Evolutionary conservation across 106 monocot species (phyloP), one percentile per base, ranked within the genome.

Genomic region (Dactylorhiza incarnata): DNA sequence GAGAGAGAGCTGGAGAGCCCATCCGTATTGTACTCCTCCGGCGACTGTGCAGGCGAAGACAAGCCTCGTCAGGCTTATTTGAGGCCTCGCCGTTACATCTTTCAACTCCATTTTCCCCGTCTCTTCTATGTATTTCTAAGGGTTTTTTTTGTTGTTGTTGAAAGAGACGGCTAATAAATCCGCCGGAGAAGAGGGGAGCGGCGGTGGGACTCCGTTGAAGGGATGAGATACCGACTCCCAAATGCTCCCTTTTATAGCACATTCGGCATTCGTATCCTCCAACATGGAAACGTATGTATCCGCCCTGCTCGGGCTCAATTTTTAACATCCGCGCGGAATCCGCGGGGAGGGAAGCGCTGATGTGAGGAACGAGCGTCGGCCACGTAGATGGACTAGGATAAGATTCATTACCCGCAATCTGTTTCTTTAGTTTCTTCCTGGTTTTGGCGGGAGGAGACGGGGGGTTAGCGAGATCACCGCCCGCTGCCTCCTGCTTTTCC

Each of bases 1-100:
- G 25, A 88, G 84, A 5, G 87, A 88, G 10, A 88, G 74, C 79
- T 88, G 87, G 19, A 88, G 62, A 14, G 87, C 87, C 87, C 87
- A 88, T 0, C 87, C 84, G 76, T 85, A 88, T 74, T 88, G 88
- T 43, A 88, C 76, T 11, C 85, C 88, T 22, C 82, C 88, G 65
- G 88, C 88, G 70, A 82, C 85, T 76, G 62, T 84, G 73, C 84
- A 81, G 6, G 84, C 54, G n/a, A 82, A 54, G 68, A 84, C 20
- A 4, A 87, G 77, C 49, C 82, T 44, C 68, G 19, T 23, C 49
- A 84, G 58, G 82, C 84, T 84, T 20, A 84, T 71, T 71, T 19
- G 24, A 5, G 10, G 65, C 65, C 13, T 65, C 65, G 6, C 65
- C 65, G 65, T 13, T 37, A 37, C 65, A 52, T 65, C 29, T 65